Evolutionary conservation across 805 yeast genomes (phyloP).

Genomic region (Yamadazyma sp.): DNA sequence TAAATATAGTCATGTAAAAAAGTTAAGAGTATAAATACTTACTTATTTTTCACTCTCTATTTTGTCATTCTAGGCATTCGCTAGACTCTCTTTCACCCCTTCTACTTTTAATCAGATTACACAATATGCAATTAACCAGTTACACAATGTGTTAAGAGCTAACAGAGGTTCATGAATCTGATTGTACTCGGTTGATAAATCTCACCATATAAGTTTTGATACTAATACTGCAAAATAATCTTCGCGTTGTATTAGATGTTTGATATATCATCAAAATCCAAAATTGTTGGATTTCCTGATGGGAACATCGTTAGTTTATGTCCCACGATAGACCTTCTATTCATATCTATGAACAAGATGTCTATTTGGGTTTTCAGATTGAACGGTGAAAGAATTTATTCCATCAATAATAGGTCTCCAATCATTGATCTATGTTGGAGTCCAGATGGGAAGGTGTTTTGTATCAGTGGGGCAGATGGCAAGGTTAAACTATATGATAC

Average conservation of each 20-base stretch:
- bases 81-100: too few species aligned
- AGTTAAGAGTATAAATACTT: too few species aligned
- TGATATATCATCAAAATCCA: conserved; percentile 2
- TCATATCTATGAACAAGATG: conserved; percentile 47
- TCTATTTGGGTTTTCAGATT: conserved; percentile 52
- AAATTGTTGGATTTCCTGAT: conserved; percentile 28
- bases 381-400: conserved; percentile 53
- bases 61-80: too few species aligned
- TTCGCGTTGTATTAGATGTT: conserved; percentile 1
- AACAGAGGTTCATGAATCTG: too few species aligned
- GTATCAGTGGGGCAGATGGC: conserved; percentile 44
- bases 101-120: too few species aligned
- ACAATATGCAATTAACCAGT: too few species aligned
- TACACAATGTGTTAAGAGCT: too few species aligned
- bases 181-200: too few species aligned
- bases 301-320: conserved; percentile 44
- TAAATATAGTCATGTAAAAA: not conserved
- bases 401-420: conserved; percentile 34
- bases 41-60: too few species aligned
- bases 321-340: conserved; percentile 52
- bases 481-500: conserved; percentile 43
- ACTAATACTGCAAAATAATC: too few species aligned
- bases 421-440: conserved; percentile 31
- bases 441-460: conserved; percentile 39
- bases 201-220: too few species aligned